phyloP scores from a whole-genome alignment of 1,139 yeast genomes.

The Chernovozyma sophiae-reginae region DNA sequence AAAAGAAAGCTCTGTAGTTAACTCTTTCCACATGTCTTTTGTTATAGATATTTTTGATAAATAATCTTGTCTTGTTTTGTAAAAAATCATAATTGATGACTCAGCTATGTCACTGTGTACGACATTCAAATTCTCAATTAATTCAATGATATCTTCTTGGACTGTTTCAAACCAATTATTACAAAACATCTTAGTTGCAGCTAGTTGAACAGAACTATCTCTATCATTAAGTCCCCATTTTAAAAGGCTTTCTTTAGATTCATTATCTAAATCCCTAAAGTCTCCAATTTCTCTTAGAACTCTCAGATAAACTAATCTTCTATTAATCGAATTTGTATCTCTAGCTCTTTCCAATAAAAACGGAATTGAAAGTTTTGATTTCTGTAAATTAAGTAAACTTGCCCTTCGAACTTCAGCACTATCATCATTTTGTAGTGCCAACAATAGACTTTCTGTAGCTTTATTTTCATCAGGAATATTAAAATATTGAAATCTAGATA shows the following conservation, averaged over 20 bases:
- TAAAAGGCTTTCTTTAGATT: conserved; percentile 63
- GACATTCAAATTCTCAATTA: conserved; percentile 69
- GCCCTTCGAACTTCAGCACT: conserved; percentile 89
- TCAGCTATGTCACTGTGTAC: conserved; percentile 63
- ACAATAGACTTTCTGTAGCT: conserved; percentile 49
- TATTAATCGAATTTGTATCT: conserved; percentile 66
- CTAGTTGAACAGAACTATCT: conserved; percentile 65
- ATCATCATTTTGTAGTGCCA: conserved; percentile 69
- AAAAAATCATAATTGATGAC: conserved; percentile 60
- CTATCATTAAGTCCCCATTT: conserved; percentile 88
- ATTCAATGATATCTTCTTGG: conserved; percentile 66
- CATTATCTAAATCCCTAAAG: conserved; percentile 52
- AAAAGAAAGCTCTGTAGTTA: conserved; percentile 75
- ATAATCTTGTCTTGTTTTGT: conserved; percentile 59
- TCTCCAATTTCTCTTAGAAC: conserved; percentile 67
- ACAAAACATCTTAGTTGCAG: conserved; percentile 70
- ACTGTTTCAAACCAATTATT: conserved; percentile 68
- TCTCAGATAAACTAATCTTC: conserved; percentile 70
- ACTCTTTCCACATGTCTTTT: conserved; percentile 58
- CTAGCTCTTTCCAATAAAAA: conserved; percentile 76
- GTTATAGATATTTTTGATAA: conserved; percentile 56
- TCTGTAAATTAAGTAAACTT: conserved; percentile 66
- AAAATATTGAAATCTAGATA: conserved; percentile 70
- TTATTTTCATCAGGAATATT: conserved; percentile 39
- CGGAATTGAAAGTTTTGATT: conserved; percentile 51